phyloP scores from a whole-genome alignment of 495 filamentous ascomycete species.

The Talaromyces stipitatus region DNA sequence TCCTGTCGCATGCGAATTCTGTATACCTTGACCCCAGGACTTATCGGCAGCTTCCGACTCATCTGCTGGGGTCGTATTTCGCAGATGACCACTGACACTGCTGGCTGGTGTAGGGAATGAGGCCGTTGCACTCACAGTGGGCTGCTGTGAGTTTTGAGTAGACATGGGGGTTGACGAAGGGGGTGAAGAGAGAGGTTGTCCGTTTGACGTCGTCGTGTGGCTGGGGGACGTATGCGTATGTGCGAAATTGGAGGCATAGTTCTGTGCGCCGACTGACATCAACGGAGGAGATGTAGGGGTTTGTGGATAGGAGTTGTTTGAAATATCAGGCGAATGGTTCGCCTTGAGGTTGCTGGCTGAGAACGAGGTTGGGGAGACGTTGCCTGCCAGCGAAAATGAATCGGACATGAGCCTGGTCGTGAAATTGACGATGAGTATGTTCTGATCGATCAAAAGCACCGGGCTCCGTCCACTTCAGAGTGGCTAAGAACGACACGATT shows the following conservation, averaged over 20 bases:
- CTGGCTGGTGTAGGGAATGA: slow-evolving; percentile 42
- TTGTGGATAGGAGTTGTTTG: slow-evolving; percentile 34
- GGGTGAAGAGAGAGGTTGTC: slow-evolving; percentile 34
- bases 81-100: slow-evolving; percentile 32
- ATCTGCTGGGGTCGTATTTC: slow-evolving; percentile 21
- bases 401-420: slow-evolving; percentile 33
- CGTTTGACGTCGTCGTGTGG: slow-evolving; percentile 27
- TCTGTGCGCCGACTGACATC: slow-evolving; percentile 45
- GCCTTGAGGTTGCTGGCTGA: slow-evolving; percentile 33
- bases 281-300: slow-evolving; percentile 44
- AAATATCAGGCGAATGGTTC: slow-evolving; percentile 18
- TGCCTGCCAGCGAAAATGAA: slow-evolving; percentile 30
- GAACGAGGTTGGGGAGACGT: slow-evolving; percentile 38
- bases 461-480: background rate
- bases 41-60: slow-evolving; percentile 27
- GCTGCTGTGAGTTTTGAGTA: slow-evolving; percentile 38
- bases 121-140: slow-evolving; percentile 28
- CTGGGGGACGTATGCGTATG: slow-evolving; percentile 39
- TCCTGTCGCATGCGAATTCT: slow-evolving; percentile 13
- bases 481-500: background rate
- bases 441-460: background rate
- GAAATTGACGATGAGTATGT: background rate
- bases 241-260: slow-evolving; percentile 39
- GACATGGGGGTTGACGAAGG: slow-evolving; percentile 41
- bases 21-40: slow-evolving; percentile 15